Evolutionary conservation across 805 yeast genomes (phyloP).

Genomic region (Yarrowia sp.): DNA sequence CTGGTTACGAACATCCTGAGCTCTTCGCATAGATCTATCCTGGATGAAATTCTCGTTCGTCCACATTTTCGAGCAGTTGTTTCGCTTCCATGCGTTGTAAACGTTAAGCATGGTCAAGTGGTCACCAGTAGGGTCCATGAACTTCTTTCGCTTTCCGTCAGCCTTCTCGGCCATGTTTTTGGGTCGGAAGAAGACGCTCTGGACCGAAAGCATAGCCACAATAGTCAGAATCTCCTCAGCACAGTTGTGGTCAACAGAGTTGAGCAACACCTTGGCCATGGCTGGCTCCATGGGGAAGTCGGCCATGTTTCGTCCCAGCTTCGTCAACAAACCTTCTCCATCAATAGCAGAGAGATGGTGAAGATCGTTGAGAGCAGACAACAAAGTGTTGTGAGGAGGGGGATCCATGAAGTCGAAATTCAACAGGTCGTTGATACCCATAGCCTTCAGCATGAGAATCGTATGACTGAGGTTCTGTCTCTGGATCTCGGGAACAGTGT

Average conservation of each 20-base stretch:
- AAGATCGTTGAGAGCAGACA: conserved; percentile 74
- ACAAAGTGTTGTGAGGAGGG: conserved; percentile 71
- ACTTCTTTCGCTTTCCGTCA: conserved; percentile 57
- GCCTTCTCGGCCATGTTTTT: conserved; percentile 65
- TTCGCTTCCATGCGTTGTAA: conserved; percentile 71
- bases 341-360: conserved; percentile 86
- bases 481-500: conserved; percentile 89
- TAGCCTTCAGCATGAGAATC: conserved; percentile 69
- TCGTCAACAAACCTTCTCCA: conserved; percentile 72
- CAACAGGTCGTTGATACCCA: conserved; percentile 80
- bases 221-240: conserved; percentile 68
- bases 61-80: conserved; percentile 72
- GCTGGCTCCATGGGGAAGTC: conserved; percentile 91
- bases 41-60: conserved; percentile 82
- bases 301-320: conserved; percentile 79
- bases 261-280: conserved; percentile 70
- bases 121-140: conserved; percentile 63
- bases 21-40: conserved; percentile 66
- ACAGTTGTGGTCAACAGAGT: conserved; percentile 60
- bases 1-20: conserved; percentile 69
- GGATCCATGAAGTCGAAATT: conserved; percentile 89
- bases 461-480: conserved; percentile 77
- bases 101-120: conserved; percentile 73
- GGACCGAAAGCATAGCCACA: conserved; percentile 80
- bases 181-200: conserved; percentile 67